These are phyloP conservation scores for Phytophthora podocarpi DNA, from an alignment of 352 stramenopile species.

Conservation along the genomic window DNA sequence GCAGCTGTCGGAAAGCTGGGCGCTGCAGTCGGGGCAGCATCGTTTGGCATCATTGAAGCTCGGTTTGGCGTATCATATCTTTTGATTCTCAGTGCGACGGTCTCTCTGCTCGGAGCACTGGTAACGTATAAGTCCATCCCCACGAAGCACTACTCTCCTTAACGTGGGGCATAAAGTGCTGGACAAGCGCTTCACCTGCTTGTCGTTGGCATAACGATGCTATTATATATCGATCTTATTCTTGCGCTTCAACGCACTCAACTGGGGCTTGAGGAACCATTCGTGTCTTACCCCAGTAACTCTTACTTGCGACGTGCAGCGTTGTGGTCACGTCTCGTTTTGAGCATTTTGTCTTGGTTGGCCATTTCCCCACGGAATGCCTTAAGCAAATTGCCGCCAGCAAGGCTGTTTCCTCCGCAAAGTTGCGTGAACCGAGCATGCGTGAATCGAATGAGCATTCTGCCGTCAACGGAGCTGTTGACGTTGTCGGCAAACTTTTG, in stretches of 20 bases:
- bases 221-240: conserved; percentile 25
- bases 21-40: conserved; percentile 58
- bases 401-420: conserved; percentile 61
- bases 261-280: no score
- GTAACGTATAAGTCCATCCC: conserved; percentile 73
- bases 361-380: conserved; percentile 58
- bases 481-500: conserved; percentile 60
- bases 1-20: conserved; percentile 81
- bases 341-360: conserved; percentile 54
- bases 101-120: conserved; percentile 64
- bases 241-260: not conserved
- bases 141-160: conserved; percentile 43
- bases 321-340: conserved; percentile 57
- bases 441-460: conserved; percentile 67
- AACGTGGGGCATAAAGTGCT: conserved; percentile 9
- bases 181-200: conserved; percentile 5
- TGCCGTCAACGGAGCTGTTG: conserved; percentile 50
- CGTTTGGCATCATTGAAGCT: conserved; percentile 70
- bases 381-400: conserved; percentile 67
- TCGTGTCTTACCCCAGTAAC: no score
- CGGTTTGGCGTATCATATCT: conserved; percentile 63
- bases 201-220: conserved; percentile 3
- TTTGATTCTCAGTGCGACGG: conserved; percentile 55
- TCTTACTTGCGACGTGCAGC: conserved; percentile 35
- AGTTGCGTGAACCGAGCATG: conserved; percentile 68